Percentiles rank a stretch among this genome's conserved stretches.
Evolutionary conservation across 768 basidiomycete genomes (phyloP).

Genomic region (Boletus barrowsii): DNA sequence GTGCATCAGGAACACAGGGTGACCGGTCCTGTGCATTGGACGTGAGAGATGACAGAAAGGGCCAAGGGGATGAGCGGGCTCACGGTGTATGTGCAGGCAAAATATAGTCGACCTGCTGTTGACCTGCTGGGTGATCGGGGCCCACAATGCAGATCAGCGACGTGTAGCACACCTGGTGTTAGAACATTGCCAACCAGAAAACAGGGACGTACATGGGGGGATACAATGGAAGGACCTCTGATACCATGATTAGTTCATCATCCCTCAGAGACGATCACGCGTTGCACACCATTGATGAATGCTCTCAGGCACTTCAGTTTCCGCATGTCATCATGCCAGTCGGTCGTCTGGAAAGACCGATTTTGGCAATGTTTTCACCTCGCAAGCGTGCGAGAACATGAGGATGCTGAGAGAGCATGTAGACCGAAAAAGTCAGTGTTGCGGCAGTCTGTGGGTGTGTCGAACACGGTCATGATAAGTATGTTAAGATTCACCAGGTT

Average conservation of each 20-base stretch:
- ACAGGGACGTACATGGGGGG: slow-evolving; percentile 25
- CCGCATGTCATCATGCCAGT: slow-evolving; percentile 50
- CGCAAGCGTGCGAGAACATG: slow-evolving; percentile 45
- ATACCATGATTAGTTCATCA: background rate
- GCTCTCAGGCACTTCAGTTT: slow-evolving; percentile 65
- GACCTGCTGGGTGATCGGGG: slow-evolving; percentile 13
- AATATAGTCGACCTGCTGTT: no score
- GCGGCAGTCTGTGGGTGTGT: slow-evolving; percentile 26
- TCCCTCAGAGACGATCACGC: background rate
- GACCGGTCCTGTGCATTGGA: slow-evolving; percentile 7
- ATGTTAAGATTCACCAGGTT: background rate
- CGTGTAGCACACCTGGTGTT: slow-evolving; percentile 18
- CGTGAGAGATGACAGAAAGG: background rate
- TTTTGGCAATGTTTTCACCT: slow-evolving; percentile 51
- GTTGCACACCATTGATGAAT: slow-evolving; percentile 54
- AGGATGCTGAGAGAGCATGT: slow-evolving; percentile 52
- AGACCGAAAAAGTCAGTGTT: slow-evolving; percentile 36
- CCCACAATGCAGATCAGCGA: no score
- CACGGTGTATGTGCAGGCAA: no score
- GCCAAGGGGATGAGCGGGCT: background rate
- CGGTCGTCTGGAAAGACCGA: slow-evolving; percentile 49
- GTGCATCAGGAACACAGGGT: slow-evolving; percentile 35
- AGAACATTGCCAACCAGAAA: background rate
- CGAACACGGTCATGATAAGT: background rate
- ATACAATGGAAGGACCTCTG: slow-evolving; percentile 34